phyloP scores from a whole-genome alignment of 352 stramenopile genomes.

The Peronospora belbahrii region DNA sequence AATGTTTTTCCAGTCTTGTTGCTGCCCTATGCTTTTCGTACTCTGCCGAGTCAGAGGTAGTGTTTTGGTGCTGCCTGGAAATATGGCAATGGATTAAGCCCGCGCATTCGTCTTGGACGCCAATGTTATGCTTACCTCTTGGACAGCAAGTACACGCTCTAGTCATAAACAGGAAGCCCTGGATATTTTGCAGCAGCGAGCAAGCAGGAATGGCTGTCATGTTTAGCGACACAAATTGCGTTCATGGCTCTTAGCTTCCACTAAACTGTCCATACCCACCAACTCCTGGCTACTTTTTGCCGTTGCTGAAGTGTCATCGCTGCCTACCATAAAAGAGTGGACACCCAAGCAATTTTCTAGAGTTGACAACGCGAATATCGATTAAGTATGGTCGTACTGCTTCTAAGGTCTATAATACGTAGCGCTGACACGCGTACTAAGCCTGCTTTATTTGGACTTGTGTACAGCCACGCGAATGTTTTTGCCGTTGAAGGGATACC shows the following conservation, averaged over 20 bases:
- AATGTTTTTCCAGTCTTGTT: not conserved
- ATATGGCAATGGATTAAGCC: not conserved
- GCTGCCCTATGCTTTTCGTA: too few species aligned
- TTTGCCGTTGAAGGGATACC: slow-evolving; percentile 63
- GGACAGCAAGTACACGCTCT: too few species aligned
- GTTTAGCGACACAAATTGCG: not conserved
- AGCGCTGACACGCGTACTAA: not conserved
- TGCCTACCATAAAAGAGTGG: not conserved
- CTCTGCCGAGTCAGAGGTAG: not conserved
- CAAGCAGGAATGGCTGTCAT: not conserved
- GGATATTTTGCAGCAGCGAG: not conserved
- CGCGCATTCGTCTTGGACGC: not conserved
- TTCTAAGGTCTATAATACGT: slow-evolving; percentile 32
- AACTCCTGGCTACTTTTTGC: not conserved
- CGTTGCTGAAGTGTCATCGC: not conserved
- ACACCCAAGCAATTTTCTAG: too few species aligned
- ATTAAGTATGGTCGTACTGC: slow-evolving; percentile 14
- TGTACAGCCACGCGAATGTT: slow-evolving; percentile 48
- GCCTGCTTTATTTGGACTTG: slow-evolving; percentile 3
- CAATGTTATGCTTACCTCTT: too few species aligned
- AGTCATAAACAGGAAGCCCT: not conserved
- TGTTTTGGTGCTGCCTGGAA: not conserved
- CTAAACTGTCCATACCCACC: not conserved
- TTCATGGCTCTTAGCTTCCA: not conserved
- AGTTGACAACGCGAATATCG: not conserved